Evolutionary conservation across 2,329 filamentous ascomycete genomes (phyloP).

Genomic region (Talaromyces amestolkiae): DNA sequence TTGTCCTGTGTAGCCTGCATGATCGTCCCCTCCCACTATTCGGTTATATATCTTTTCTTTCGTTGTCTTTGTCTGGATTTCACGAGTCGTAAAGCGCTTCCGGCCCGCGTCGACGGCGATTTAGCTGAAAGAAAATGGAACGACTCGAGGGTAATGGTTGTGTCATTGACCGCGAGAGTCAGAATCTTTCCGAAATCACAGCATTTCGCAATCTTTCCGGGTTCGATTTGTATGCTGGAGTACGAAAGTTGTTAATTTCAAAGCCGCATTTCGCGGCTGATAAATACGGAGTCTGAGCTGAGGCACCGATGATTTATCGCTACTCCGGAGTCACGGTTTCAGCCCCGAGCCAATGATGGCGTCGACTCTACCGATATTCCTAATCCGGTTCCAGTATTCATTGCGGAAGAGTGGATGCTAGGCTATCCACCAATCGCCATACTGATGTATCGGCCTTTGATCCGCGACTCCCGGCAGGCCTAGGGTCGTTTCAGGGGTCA

Average conservation of each 20-base stretch:
- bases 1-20: constrained; percentile 11
- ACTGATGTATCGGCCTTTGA: background rate
- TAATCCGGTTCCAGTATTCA: background rate
- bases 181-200: background rate
- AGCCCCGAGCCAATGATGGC: constrained; percentile 2
- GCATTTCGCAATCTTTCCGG: background rate
- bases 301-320: background rate
- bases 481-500: background rate
- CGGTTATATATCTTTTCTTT: background rate
- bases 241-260: background rate
- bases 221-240: background rate
- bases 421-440: background rate
- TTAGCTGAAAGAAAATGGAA: background rate
- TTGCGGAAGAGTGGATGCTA: background rate
- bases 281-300: background rate
- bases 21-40: background rate
- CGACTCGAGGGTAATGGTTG: background rate
- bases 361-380: background rate
- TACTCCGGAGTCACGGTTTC: background rate
- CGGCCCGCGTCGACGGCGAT: background rate
- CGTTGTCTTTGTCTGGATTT: background rate
- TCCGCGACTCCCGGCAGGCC: background rate
- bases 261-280: background rate
- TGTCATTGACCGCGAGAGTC: constrained; percentile 1
- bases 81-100: background rate